Percentiles rank a stretch among this genome's conserved stretches.
phyloP scores from a whole-genome alignment of 805 yeast species.

The Monosporozyma solicola region DNA sequence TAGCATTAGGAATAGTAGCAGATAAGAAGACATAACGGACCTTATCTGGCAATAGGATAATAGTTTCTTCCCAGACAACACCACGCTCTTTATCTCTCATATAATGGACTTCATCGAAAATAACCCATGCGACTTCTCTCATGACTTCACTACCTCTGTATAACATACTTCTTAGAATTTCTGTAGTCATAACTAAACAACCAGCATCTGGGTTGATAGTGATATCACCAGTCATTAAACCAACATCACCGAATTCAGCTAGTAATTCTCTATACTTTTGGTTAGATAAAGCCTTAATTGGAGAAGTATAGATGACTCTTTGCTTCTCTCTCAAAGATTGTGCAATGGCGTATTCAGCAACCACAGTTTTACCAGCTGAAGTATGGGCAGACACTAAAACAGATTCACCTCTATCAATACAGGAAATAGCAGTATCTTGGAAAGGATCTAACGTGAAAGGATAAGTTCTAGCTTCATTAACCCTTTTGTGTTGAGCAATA shows the following conservation, averaged over 20 bases:
- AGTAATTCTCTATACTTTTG: conserved; percentile 88
- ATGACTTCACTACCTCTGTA: conserved; percentile 96
- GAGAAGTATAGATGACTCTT: conserved; percentile 91
- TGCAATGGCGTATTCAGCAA: conserved; percentile 95
- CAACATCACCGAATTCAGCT: conserved; percentile 94
- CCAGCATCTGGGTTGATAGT: conserved; percentile 98
- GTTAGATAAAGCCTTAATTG: conserved; percentile 88
- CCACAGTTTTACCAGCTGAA: conserved; percentile 95
- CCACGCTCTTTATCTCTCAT: conserved; percentile 98
- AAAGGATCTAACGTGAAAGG: conserved; percentile 94
- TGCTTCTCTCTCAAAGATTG: conserved; percentile 87
- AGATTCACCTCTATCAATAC: conserved; percentile 89
- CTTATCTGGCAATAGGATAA: conserved; percentile 89
- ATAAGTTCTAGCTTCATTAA: conserved; percentile 73
- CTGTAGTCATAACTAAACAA: conserved; percentile 98
- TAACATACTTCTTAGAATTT: conserved; percentile 91
- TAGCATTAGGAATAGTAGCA: conserved; percentile 95
- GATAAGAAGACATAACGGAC: conserved; percentile 89
- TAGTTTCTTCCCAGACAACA: conserved; percentile 99
- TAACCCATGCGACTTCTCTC: conserved; percentile 98
- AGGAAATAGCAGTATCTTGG: conserved; percentile 93
- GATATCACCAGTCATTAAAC: conserved; percentile 98
- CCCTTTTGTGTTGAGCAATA: conserved; percentile 76
- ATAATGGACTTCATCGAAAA: conserved; percentile 96
- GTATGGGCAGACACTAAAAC: conserved; percentile 97